Evolutionary conservation across 306 rosid species (phyloP), one percentile per base, ranked within the genome.

Genomic region (Quercus glauca): DNA sequence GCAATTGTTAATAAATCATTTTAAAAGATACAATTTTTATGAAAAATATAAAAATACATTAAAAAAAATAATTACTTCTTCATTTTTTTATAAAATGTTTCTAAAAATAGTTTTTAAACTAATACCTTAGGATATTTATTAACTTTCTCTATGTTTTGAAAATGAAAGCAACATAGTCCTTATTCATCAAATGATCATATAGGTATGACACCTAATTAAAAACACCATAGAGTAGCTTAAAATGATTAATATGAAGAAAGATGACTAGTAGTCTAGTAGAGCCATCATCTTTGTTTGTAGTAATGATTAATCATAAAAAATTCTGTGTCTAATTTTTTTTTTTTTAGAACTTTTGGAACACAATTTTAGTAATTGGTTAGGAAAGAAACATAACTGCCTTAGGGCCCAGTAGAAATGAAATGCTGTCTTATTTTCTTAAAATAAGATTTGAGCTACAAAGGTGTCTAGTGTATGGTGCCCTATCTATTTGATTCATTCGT

Each of bases 381-480:
- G 55, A 68, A 45, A 73, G 67, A 43, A 21, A 49, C 43, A 56
- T 28, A 82, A 74, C 69, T 21, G 51, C 55, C 71, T 31, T 12
- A 23, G 43, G 41, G 75, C 55, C 52, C 76, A 59, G 31, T 1
- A 63, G 60, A 78, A 19, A 19, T 15, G 61, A 31, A 23, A 35
- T 0, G 67, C 51, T 69, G 70, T 29, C 35, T 15, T 51, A 3
- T 83, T 55, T 71, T 12, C 86, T 83, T 79, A 75, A 75, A 74
- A 74, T 74, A 59, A 61, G 45, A 69, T 7, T 35, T 35, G 51
- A 25, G 77, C 17, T 5, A 35, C 26, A 14, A 19, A 74, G 58
- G 69, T 20, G 25, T 37, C 60, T 78, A 83, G 52, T 75, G 75
- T 78, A 18, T 59, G 83, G 83, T 79, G 77, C 20, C 31, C 79